A percentile compares a stretch with the other conserved stretches of the same genome.
Evolutionary conservation across 2,329 filamentous ascomycete genomes (phyloP).

Genomic region (Tolypocladium sp.): DNA sequence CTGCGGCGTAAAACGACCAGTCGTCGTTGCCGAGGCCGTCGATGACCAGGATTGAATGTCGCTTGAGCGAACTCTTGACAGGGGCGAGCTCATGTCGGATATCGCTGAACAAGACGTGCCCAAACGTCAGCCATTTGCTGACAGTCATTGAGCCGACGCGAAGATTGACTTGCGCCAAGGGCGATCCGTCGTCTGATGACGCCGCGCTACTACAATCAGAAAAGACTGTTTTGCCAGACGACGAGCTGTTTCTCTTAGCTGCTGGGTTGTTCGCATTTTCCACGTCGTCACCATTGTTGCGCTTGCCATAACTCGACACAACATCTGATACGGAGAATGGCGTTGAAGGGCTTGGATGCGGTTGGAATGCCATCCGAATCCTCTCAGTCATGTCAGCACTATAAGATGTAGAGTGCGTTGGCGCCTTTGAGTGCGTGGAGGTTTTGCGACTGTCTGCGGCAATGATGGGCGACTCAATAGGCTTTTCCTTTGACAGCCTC

Average conservation of each 20-base stretch:
- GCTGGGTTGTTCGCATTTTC: background rate
- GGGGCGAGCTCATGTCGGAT: constrained; percentile 59
- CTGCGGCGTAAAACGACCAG: constrained; percentile 79
- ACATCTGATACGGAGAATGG: constrained; percentile 34
- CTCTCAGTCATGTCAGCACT: constrained; percentile 46
- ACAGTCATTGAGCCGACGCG: constrained; percentile 75
- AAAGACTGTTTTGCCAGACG: constrained; percentile 22
- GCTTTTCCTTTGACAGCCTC: constrained; percentile 23
- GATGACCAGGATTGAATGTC: constrained; percentile 61
- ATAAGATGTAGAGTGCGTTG: constrained; percentile 39
- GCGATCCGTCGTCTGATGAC: constrained; percentile 48
- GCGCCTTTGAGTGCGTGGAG: constrained; percentile 23
- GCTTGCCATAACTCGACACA: constrained; percentile 8
- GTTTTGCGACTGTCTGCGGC: constrained; percentile 18
- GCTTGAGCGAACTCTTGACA: constrained; percentile 26
- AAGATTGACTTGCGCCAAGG: constrained; percentile 63
- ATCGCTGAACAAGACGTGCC: constrained; percentile 74
- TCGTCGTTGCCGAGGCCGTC: constrained; percentile 82
- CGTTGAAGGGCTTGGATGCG: constrained; percentile 30
- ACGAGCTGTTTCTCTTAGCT: constrained; percentile 21
- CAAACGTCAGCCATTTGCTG: constrained; percentile 81
- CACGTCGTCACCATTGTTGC: background rate
- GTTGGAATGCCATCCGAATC: constrained; percentile 38
- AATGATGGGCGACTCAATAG: constrained; percentile 40
- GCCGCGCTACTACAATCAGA: constrained; percentile 38